Evolutionary conservation across 2,329 filamentous ascomycete genomes (phyloP), one percentile per base, ranked within the genome.

Genomic region (Epichloe sibirici): DNA sequence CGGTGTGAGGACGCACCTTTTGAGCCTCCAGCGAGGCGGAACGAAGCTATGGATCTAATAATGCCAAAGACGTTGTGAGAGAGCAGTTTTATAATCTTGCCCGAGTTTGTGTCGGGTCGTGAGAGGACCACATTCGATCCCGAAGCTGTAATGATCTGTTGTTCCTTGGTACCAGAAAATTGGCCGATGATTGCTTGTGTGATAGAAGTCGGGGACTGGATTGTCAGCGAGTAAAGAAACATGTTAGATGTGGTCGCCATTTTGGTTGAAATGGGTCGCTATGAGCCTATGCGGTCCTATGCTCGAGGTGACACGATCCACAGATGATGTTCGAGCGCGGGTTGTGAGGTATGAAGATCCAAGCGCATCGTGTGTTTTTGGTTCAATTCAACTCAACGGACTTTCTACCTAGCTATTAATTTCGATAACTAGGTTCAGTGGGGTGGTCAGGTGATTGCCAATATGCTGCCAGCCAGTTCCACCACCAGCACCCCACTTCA

Each of bases 201-300:
- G 64, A 95, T 83, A 55, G 89, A 86, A 59, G 90, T 90, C 38
- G 93, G 88, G 61, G 88, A 85, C 72, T 96, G 90, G 65, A 98
- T 84, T 61, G 93, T 97, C 74, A 98, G 78, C 64, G 89, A 93
- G 75, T 98, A 98, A 74, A 98, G 84, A 70, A 96, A 96, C 89
- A 96, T 95, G 69, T 91, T 91, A 59, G 90, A 96, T 56, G 91
- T 95, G 67, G 90, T 95, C 75, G 93, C 91, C 93, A 97, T 97
- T 9, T 4, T 31, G 28, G 28, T 9, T 31, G 3, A 8, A 31
- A 1, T 31, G 28, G 8, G 28, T 9, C 28, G 28, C 28, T 31
- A 9, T 9, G 28, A 31, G 28, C 28, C 28, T 31, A 31, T 9
- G 28, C 28, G 0, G 28, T 31, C 28, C 8, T 31, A 31, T 31